Base-by-base conservation (phyloP, 345 rosid genomes). In the Bretschneidera sinensis region DNA sequence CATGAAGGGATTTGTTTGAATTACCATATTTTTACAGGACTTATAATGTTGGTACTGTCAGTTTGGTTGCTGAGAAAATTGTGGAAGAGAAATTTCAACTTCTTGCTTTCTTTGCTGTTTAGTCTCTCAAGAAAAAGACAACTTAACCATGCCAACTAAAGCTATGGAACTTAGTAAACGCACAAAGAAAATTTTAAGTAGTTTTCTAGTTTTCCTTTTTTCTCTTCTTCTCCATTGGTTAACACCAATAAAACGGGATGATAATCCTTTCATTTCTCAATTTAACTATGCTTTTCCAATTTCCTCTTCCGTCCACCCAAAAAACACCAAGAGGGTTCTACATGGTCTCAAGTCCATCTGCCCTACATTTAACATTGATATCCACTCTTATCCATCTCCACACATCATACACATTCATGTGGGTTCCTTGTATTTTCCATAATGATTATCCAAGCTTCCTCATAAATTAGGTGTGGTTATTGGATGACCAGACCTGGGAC, bases 401-500 rank as follows among this genome's bases (percentile, higher is more conserved):
- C 19, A 20, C 15, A 24, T 51, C 16, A 20, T 51, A 24, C 24
- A 51, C 22, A 51, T 20, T 51, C 11, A 20, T n/a, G 9, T 54
- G 54, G 59, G 51, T 47, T 54, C 48, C 17, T 58, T 51, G 57
- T 62, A 24, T 69, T 70, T 69, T 69, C 56, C 73, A 55, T 68
- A 55, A 50, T 72, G 48, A 69, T 59, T 61, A 57, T 67, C 62
- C 35, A 56, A 69, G 72, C 69, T 81, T 77, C 66, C 60, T 43
- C 72, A 57, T 71, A 50, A 65, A 49, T 69, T 60, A 64, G 64
- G 74, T 72, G 75, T 80, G 72, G 79, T 71, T 76, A 60, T 79
- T 81, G 70, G 74, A 71, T 79, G 74, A 74, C 57, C 79, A 82
- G 76, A 67, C 51, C 45, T 75, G 65, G 53, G 64, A 60, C n/a